phyloP scores from a whole-genome alignment of 2,329 filamentous ascomycete species.

The Cladophialophora bantiana region DNA sequence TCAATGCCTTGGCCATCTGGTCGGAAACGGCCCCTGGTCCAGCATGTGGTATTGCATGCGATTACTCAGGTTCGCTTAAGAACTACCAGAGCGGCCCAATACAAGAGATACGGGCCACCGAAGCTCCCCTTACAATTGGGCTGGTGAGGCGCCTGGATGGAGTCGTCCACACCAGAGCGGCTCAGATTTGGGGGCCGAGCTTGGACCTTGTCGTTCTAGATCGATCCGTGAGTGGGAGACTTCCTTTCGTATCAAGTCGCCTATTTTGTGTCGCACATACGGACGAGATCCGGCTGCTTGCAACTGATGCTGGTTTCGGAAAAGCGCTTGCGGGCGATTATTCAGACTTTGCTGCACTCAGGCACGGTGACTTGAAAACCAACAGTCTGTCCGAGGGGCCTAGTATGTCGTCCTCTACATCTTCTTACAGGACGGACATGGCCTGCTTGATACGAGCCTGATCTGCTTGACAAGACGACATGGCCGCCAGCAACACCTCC shows the following conservation, averaged over 20 bases:
- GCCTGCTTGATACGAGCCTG: neutral
- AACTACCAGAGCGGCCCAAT: too few species aligned
- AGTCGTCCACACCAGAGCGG: too few species aligned
- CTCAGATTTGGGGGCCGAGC: too few species aligned
- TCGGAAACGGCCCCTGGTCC: neutral
- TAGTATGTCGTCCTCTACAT: neutral
- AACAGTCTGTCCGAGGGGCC: neutral
- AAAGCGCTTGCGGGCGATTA: neutral
- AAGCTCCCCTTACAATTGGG: too few species aligned
- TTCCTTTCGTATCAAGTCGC: neutral
- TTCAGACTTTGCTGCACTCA: neutral
- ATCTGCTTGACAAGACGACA: constrained; percentile 6
- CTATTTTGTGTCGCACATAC: neutral
- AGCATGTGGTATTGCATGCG: too few species aligned
- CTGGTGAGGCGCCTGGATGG: too few species aligned
- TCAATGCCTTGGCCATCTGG: neutral
- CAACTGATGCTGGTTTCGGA: neutral
- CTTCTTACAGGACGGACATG: neutral
- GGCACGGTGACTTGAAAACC: neutral
- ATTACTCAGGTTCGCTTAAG: too few species aligned
- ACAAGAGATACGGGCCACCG: too few species aligned
- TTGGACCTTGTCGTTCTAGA: neutral
- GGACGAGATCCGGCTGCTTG: neutral
- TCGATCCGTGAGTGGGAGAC: neutral
- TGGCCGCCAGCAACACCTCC: neutral